Evolutionary conservation across 108 stramenopile genomes (phyloP), one percentile per base, ranked within the genome.

Genomic region (Parietichytrium sp.): DNA sequence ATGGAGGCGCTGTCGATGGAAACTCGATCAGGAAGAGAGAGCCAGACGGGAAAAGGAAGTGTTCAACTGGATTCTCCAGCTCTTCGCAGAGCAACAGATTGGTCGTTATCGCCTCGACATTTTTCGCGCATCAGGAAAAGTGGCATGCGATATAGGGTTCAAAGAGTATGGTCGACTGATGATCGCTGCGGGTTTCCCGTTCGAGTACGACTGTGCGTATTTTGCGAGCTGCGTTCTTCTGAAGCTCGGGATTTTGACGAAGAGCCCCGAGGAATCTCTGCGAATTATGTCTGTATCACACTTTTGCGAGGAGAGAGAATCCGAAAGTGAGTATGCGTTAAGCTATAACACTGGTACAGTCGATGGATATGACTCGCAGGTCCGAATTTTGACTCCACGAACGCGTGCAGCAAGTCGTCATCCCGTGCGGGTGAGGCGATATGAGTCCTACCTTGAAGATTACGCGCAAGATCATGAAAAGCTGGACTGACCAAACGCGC

Each of bases 91-190:
- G 45, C 61, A 72, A 45, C 61, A n/a, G n/a, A n/a, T 42, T 18
- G 61, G 38, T 18, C 38, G 20, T 23, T 72, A 72, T 45, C 61
- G 61, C 20, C 45, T 72, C 36, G 61, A 72, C 42, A 45, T 72
- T 45, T 72, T 72, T 27, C 61, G 61, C 10, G 61, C 38, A 10
- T 25, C 45, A 45, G 61, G 61, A 7, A 72, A 72, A n/a, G 45
- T 72, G 38, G 45, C 45, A 42, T 72, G 61, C 38, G 61, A 72
- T 25, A 45, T 72, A 45, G 61, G 61, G 42, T 72, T 72, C 61
- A 72, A 33, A 16, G 45, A 72, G 38, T 33, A 33, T 7, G 61
- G 61, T 20, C 23, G 20, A 18, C 38, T 72, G 61, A 72, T 72
- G 61, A 33, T 72, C 42, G 25, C 61, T n/a, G 45, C 38, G 38